These are phyloP conservation scores for Penicillium sp. DNA, from an alignment of 2,329 filamentous ascomycete species.

Conservation along the genomic window DNA sequence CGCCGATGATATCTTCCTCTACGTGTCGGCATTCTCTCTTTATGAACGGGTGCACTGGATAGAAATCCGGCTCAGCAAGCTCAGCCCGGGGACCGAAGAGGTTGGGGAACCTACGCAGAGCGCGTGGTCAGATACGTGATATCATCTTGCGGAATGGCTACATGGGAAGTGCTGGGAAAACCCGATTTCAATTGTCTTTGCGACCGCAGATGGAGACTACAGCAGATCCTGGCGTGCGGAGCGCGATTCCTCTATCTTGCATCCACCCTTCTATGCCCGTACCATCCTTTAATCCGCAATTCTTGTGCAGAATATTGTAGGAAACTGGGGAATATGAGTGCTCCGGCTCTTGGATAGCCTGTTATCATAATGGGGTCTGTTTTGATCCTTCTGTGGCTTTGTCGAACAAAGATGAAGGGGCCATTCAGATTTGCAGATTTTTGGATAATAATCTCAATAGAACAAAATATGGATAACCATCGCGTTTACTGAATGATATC, in stretches of 20 bases:
- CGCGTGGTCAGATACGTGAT: not conserved
- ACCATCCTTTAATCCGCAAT: not conserved
- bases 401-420: no score
- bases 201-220: not conserved
- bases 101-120: not conserved
- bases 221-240: not conserved
- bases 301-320: not conserved
- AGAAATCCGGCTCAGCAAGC: not conserved
- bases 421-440: no score
- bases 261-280: not conserved
- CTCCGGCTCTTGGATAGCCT: no score
- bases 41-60: no score
- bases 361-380: no score
- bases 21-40: not conserved
- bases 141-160: not conserved
- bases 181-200: not conserved
- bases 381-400: no score
- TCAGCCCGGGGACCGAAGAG: not conserved
- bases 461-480: no score
- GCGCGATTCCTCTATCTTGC: not conserved
- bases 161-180: no score
- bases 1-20: slow-evolving; percentile 1
- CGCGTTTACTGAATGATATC: no score
- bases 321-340: not conserved
- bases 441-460: no score